phyloP scores from a whole-genome alignment of 257 asterid genomes.

The Nicotiana attenuata region DNA sequence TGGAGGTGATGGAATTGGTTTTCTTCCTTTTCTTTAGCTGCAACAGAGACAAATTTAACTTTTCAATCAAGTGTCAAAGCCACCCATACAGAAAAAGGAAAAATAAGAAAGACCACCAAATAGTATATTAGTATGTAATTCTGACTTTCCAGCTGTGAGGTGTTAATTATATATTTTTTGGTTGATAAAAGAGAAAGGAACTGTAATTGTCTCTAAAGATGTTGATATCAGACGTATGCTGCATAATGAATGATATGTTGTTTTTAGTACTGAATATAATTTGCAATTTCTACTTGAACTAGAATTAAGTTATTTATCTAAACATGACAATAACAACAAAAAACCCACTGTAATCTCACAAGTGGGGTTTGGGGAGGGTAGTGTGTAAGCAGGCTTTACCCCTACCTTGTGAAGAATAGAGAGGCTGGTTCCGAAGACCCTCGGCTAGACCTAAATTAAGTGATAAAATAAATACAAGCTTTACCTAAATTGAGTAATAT shows the following conservation, averaged over 20 bases:
- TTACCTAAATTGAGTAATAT: not conserved
- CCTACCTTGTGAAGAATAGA: no score
- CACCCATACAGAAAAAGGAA: not conserved
- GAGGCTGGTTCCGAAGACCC: no score
- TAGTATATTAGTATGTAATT: not conserved
- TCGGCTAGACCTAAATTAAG: no score
- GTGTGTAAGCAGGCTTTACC: no score
- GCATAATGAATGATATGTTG: not conserved
- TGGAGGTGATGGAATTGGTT: not conserved
- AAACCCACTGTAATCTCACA: no score
- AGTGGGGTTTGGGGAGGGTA: no score
- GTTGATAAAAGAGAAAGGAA: not conserved
- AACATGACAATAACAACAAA: no score
- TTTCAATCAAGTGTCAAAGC: not conserved
- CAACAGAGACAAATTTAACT: not conserved
- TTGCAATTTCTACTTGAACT: not conserved
- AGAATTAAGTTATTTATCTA: not conserved
- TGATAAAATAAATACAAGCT: no score
- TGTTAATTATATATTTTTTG: not conserved
- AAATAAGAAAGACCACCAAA: not conserved
- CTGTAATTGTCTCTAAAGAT: not conserved
- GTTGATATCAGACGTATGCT: not conserved
- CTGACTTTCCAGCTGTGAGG: not conserved
- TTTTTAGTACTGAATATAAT: not conserved
- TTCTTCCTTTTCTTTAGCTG: not conserved